Conservation (phyloP, 495 filamentous ascomycete genomes). For the Penicillium waksmanii region DNA sequence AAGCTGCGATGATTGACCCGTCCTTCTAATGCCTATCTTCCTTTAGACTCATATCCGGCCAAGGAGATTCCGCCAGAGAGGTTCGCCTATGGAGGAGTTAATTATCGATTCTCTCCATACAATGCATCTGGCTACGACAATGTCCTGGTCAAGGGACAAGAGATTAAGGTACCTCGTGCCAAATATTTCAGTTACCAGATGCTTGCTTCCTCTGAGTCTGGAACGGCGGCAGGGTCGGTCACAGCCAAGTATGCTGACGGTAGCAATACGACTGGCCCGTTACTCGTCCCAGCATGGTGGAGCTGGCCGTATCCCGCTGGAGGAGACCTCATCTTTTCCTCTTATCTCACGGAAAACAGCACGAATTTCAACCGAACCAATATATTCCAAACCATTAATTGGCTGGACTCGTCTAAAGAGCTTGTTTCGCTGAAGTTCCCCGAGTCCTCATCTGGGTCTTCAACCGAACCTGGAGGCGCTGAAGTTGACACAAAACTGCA, state of each 20-base stretch:
- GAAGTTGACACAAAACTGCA: constrained; percentile 27
- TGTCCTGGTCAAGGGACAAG: constrained; percentile 47
- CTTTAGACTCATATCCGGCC: constrained; percentile 48
- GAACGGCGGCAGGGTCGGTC: constrained; percentile 46
- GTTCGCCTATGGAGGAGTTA: constrained; percentile 46
- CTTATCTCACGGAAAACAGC: constrained; percentile 44
- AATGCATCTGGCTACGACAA: constrained; percentile 48
- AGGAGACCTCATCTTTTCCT: constrained; percentile 55
- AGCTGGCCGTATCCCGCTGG: constrained; percentile 52
- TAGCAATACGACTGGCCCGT: constrained; percentile 38
- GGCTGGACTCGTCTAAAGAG: constrained; percentile 50
- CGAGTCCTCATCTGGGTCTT: constrained; percentile 20
- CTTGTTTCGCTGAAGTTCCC: constrained; percentile 48
- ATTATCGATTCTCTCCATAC: constrained; percentile 52
- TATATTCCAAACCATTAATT: constrained; percentile 54
- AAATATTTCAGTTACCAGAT: constrained; percentile 53
- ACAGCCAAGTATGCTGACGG: constrained; percentile 52
- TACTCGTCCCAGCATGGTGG: constrained; percentile 52
- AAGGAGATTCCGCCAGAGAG: constrained; percentile 41
- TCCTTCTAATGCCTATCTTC: neutral
- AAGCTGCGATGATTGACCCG: neutral
- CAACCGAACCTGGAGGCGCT: constrained; percentile 24
- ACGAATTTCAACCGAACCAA: constrained; percentile 56
- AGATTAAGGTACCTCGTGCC: constrained; percentile 34
- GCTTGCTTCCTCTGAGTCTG: constrained; percentile 48